Evolutionary conservation across 306 rosid genomes (phyloP), one percentile per base, ranked within the genome.

Genomic region (Trifolium fragiferum): DNA sequence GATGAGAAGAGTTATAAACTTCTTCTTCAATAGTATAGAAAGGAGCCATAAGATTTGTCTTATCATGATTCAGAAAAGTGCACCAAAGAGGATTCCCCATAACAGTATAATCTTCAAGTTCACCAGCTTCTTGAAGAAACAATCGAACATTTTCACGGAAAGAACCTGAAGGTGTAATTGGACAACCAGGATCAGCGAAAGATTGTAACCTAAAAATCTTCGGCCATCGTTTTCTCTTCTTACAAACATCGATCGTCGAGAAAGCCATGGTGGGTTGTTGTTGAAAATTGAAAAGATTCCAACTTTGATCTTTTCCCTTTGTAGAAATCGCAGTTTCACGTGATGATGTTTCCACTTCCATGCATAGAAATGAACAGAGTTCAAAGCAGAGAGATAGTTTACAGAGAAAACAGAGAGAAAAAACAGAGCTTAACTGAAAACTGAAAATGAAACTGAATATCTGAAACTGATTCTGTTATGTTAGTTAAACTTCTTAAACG

Each of bases 11-110:
- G 25, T 63, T 68, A 64, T 75, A 69, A 14, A 89, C 91, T 10
- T 84, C 55, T 15, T 91, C 97, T 84, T 93, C 97, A 73, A 91
- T 32, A 61, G 91, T 85, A 72, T 88, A 93, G 43, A 93, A 91
- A 51, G 98, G 97, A 33, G 85, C 79, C 68, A 82, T 84, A 1
- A 80, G 68, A 77, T 83, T 89, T 12, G 76, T 70, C 7, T 73
- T 86, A 32, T 89, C 90, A 40, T 86, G 93, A n/a, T 85, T 80
- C 25, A 93, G 90, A 74, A 91, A 90, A 20, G 96, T 88, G 50
- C 90, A 81, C 96, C 97, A 93, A 1, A 85, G 59, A 5, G 90
- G 87, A 82, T 88, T 87, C 4, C 88, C 89, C 41, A 75, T 82
- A 8, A 93, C 77, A 3, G 46, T 55, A 77, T 84, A 82, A 11